These are phyloP conservation scores for Phytophthora pluvialis DNA, from an alignment of 352 stramenopile genomes.

Conservation along the genomic window DNA sequence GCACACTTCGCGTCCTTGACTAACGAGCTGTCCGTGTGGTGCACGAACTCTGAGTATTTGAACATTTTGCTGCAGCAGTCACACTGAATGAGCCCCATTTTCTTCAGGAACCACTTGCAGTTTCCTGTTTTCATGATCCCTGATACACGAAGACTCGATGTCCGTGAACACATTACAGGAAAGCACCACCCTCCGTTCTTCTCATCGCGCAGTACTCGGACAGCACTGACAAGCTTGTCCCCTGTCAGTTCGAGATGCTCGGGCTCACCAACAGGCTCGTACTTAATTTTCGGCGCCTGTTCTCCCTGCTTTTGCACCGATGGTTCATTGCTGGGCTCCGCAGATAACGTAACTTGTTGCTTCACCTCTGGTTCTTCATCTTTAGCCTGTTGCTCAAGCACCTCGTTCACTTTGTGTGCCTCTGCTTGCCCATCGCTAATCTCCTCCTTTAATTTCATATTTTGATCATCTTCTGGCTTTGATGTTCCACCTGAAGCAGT, in stretches of 20 bases:
- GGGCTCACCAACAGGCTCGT: constrained; percentile 12
- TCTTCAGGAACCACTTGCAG: constrained; percentile 29
- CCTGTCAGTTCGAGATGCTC: constrained; percentile 19
- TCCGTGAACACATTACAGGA: constrained; percentile 33
- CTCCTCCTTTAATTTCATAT: neutral
- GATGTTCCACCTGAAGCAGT: neutral
- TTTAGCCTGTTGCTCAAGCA: neutral
- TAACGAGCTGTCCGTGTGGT: constrained; percentile 33
- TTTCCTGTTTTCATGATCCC: constrained; percentile 30
- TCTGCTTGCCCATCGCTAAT: neutral
- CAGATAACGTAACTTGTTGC: neutral
- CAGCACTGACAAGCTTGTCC: constrained; percentile 31
- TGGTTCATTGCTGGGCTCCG: neutral
- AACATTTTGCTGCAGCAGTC: constrained; percentile 27
- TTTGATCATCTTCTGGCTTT: neutral
- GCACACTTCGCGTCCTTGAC: constrained; percentile 26
- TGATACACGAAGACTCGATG: constrained; percentile 21
- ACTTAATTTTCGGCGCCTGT: neutral
- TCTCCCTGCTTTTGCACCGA: constrained; percentile 1
- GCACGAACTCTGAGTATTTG: constrained; percentile 19
- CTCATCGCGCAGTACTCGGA: constrained; percentile 19
- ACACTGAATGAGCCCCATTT: constrained; percentile 16
- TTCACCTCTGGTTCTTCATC: neutral
- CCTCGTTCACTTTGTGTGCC: neutral
- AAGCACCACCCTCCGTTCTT: constrained; percentile 25